Conservation (phyloP, 371 early-diverging fungal species). For the Batkoa obscura region DNA sequence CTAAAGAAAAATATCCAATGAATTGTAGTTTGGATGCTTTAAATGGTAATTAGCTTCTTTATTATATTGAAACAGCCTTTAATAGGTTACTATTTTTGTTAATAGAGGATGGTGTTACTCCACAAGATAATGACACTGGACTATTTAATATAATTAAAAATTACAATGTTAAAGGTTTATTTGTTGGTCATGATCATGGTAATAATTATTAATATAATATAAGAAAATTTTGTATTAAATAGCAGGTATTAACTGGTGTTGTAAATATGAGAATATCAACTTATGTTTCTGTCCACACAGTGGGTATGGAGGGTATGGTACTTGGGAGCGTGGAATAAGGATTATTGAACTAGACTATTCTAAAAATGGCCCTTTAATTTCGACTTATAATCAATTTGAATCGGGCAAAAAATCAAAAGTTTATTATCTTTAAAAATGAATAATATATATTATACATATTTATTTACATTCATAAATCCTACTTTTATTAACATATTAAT, state of each 20-base stretch:
- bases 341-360: background rate
- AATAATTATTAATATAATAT: background rate
- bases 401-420: no score
- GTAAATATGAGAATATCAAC: background rate
- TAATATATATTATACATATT: no score
- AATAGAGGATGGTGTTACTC: background rate
- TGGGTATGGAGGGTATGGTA: background rate
- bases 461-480: no score
- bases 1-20: background rate
- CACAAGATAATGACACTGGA: background rate
- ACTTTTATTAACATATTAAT: no score
- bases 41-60: background rate
- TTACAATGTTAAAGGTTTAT: background rate
- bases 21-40: background rate
- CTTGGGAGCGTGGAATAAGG: background rate
- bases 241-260: background rate
- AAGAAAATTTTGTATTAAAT: background rate
- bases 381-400: no score
- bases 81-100: background rate
- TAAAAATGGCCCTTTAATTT: no score
- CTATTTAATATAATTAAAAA: background rate
- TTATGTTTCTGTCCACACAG: background rate
- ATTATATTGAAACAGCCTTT: background rate
- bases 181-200: slow-evolving; percentile 1
- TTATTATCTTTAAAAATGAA: no score